A percentile compares a stretch with the other conserved stretches of the same genome.
These are phyloP conservation scores for Leptoxyphium fumago DNA, from an alignment of 2,329 filamentous ascomycete species.

Conservation along the genomic window DNA sequence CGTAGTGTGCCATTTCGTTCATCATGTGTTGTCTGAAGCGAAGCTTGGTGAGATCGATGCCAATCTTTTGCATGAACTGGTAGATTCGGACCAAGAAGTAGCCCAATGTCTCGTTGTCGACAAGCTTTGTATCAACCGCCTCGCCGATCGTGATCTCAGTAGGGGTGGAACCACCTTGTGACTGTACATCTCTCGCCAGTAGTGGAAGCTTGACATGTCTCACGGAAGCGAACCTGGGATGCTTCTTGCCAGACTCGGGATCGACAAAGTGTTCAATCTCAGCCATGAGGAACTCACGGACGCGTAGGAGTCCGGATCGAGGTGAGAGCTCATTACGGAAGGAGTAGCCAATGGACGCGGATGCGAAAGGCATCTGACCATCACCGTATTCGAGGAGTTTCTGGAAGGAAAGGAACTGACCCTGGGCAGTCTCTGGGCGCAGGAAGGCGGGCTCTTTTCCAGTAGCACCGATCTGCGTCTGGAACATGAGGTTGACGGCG, in stretches of 20 bases:
- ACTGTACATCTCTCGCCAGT: conserved; percentile 71
- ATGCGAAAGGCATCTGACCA: conserved; percentile 89
- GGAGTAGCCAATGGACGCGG: conserved; percentile 91
- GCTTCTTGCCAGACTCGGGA: conserved; percentile 87
- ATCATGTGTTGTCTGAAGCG: conserved; percentile 96
- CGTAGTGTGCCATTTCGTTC: conserved; percentile 86
- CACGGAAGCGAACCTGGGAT: conserved; percentile 73
- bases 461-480: conserved; percentile 85
- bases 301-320: conserved; percentile 74
- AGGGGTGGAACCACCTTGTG: conserved; percentile 67
- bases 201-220: conserved; percentile 71
- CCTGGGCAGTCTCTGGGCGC: conserved; percentile 90
- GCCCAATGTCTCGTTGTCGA: conserved; percentile 95
- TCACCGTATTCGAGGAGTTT: conserved; percentile 96
- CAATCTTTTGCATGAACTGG: conserved; percentile 76
- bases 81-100: conserved; percentile 95
- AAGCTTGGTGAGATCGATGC: conserved; percentile 74
- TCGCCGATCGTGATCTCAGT: conserved; percentile 66
- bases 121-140: conserved; percentile 65
- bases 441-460: conserved; percentile 75
- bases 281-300: conserved; percentile 96
- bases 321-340: conserved; percentile 98
- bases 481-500: conserved; percentile 98
- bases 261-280: conserved; percentile 99
- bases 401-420: conserved; percentile 92